Evolutionary conservation across 2,329 filamentous ascomycete genomes (phyloP).

Genomic region (Botrytis deweyae): DNA sequence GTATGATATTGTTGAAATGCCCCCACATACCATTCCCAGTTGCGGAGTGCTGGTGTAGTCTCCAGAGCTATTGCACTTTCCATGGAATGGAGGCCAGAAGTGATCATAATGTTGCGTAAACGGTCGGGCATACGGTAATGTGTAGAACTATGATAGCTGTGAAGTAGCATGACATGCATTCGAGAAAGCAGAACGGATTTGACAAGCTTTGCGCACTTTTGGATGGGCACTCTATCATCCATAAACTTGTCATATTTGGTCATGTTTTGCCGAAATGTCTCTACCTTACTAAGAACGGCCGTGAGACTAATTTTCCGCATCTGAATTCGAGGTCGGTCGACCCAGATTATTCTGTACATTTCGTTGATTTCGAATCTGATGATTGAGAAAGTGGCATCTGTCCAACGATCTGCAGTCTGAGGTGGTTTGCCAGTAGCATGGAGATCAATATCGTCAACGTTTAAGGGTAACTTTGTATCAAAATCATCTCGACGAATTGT

Average conservation of each 20-base stretch:
- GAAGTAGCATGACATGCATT: conserved; percentile 62
- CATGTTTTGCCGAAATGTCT: conserved; percentile 65
- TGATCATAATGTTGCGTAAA: conserved; percentile 62
- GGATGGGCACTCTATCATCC: conserved; percentile 57
- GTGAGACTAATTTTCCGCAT: conserved; percentile 60
- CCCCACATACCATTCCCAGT: conserved; percentile 70
- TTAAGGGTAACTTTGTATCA: conserved; percentile 70
- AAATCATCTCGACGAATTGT: conserved; percentile 73
- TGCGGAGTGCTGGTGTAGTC: conserved; percentile 49
- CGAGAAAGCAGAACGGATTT: conserved; percentile 63
- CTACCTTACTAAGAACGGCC: conserved; percentile 64
- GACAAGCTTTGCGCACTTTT: conserved; percentile 62
- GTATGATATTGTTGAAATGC: conserved; percentile 73
- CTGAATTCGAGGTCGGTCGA: conserved; percentile 66
- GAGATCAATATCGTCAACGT: conserved; percentile 67
- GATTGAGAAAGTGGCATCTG: conserved; percentile 64
- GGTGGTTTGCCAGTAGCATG: conserved; percentile 46
- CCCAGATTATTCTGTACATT: conserved; percentile 68
- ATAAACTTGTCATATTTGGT: conserved; percentile 65
- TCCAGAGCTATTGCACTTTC: conserved; percentile 57
- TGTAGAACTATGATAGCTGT: conserved; percentile 57
- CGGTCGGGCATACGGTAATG: conserved; percentile 55
- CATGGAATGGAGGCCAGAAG: conserved; percentile 54
- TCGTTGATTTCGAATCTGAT: conserved; percentile 73
- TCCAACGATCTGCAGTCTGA: conserved; percentile 51